Evolutionary conservation across 106 monocot genomes (phyloP).

Genomic region (Amphibolis antarctica): DNA sequence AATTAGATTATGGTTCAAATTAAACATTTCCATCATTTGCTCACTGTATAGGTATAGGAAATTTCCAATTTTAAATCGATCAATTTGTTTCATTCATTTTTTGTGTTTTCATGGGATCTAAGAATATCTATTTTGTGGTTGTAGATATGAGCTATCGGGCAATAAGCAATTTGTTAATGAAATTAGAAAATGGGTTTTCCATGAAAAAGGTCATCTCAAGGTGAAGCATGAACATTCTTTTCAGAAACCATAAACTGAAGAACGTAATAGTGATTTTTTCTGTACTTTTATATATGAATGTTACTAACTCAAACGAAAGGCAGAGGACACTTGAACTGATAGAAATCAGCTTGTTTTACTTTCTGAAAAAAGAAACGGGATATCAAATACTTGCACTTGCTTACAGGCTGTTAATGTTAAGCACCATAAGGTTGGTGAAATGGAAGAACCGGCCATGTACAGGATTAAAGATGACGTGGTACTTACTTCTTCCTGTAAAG

Average conservation of each 20-base stretch:
- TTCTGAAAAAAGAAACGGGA: not conserved
- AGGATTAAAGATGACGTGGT: constrained; percentile 94
- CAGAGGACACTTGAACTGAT: too few relatives aligned
- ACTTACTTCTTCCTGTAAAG: not conserved
- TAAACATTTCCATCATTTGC: too few relatives aligned
- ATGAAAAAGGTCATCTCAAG: constrained; percentile 96
- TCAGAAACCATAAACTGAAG: not conserved
- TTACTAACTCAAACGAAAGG: too few relatives aligned
- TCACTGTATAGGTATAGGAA: too few relatives aligned
- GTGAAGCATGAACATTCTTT: not conserved
- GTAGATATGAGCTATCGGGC: not conserved
- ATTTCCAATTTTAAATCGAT: too few relatives aligned
- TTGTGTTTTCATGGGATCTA: not conserved
- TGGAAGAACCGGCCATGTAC: constrained; percentile 68
- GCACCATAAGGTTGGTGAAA: constrained; percentile 70
- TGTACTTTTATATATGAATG: too few relatives aligned
- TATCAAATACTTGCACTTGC: constrained; percentile 4
- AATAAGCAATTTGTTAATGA: constrained; percentile 89
- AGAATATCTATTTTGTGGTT: not conserved
- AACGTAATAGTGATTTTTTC: too few relatives aligned
- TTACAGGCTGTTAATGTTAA: constrained; percentile 77
- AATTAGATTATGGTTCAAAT: too few relatives aligned
- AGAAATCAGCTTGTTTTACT: not conserved
- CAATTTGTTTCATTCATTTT: not conserved
- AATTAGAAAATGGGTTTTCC: constrained; percentile 98